phyloP scores from a whole-genome alignment of 306 rosid species.

The Rubus parviflorus region DNA sequence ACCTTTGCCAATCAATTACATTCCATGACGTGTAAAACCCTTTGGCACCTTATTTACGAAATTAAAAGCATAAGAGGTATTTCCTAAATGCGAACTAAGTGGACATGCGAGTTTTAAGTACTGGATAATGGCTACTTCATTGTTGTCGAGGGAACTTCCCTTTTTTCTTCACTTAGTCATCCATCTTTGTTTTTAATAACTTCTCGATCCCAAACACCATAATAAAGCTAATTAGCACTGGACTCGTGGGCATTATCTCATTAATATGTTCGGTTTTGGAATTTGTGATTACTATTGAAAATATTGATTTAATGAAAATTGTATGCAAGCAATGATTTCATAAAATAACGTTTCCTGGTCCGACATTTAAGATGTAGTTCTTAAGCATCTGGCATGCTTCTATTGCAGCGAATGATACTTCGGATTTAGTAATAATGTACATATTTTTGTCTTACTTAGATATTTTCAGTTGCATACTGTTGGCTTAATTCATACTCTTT shows the following conservation, averaged over 20 bases:
- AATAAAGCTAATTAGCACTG: background rate
- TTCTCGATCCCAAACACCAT: no score
- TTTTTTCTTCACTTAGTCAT: background rate
- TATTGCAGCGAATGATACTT: background rate
- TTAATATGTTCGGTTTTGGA: background rate
- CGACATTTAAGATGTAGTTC: background rate
- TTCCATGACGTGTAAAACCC: background rate
- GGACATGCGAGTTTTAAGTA: background rate
- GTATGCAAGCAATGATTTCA: background rate
- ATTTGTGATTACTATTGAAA: background rate
- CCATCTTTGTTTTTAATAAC: no score
- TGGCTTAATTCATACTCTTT: background rate
- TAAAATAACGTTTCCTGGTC: no score
- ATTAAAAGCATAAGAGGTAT: no score
- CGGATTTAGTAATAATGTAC: background rate
- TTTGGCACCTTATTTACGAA: no score
- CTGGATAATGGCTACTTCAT: background rate
- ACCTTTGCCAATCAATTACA: background rate
- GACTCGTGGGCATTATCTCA: background rate
- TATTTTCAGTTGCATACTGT: background rate
- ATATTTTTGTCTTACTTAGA: constrained; percentile 1
- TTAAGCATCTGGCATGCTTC: background rate
- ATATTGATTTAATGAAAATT: background rate
- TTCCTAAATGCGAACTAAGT: no score
- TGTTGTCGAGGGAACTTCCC: background rate